Evolutionary conservation across 352 stramenopile species (phyloP), one percentile per base, ranked within the genome.

Genomic region (Phytophthora multivora): DNA sequence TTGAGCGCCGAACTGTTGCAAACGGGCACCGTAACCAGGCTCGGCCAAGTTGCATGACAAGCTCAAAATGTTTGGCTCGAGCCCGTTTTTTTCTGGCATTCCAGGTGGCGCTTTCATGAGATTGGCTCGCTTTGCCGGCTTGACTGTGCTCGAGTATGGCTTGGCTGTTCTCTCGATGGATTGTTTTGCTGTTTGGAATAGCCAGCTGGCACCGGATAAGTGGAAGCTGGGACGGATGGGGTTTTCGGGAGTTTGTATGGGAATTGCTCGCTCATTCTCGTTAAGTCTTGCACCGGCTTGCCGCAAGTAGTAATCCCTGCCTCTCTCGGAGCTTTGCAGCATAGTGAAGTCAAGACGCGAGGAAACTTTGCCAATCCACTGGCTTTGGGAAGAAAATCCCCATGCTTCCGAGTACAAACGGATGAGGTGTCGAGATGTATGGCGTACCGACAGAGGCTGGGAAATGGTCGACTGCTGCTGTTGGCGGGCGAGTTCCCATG

Each of bases 61-160:
- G 45, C 49, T 7, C 30, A 21, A 61, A 63, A 69, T 66, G 59
- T 58, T 66, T 63, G 50, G 42, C 16, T 49, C 28, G 19, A 58
- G 47, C 40, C 41, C 35, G 28, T 59, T 63, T 65, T 59, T 60
- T 70, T 69, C 53, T 65, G n/a, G 35, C 28, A 59, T 73, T 63
- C 65, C 66, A 70, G 66, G 49, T 74, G 66, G 50, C n/a, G 33
- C n/a, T 63, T 71, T 74, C 66, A 63, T 69, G 55, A 67, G 66
- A 74, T 74, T 16, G 59, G 65, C 30, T 71, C 46, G 28, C 8
- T 46, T n/a, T 57, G 31, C 52, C 31, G 19, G 9, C 28, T 59
- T 61, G 25, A 66, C 49, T 60, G n/a, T n/a, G 30, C 26, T 58
- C 16, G 4, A 61, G 53, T 69, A 73, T 54, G 53, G 36, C n/a